Evolutionary conservation across 306 rosid genomes (phyloP).

Genomic region (Trifolium subterraneum): DNA sequence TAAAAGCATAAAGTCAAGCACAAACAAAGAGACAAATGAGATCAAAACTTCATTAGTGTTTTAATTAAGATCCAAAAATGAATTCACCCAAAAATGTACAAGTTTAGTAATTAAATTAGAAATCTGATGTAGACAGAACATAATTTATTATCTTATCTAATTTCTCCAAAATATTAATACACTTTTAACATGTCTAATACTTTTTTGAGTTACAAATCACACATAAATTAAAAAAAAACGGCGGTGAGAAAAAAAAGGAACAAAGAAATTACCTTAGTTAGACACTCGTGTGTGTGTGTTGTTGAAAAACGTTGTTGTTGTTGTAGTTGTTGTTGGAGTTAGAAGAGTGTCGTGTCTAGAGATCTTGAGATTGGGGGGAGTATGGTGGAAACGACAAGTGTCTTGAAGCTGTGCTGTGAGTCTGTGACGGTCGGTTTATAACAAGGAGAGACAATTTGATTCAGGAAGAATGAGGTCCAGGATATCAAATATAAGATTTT

Average conservation of each 20-base stretch:
- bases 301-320: background rate
- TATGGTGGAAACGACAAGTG: conserved; percentile 75
- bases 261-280: conserved; percentile 28
- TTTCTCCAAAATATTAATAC: background rate
- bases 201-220: conserved; percentile 8
- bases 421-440: conserved; percentile 23
- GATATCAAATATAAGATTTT: background rate
- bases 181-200: background rate
- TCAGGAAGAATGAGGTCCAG: background rate
- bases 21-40: conserved; percentile 31
- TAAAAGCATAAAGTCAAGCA: too few species aligned
- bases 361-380: conserved; percentile 35
- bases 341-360: conserved; percentile 49
- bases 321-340: conserved; percentile 12
- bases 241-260: conserved; percentile 12
- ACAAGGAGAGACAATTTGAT: conserved; percentile 33
- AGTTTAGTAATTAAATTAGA: background rate
- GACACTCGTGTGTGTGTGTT: conserved; percentile 4
- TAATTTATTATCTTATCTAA: background rate
- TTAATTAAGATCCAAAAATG: conserved; percentile 37
- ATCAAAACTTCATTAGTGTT: background rate
- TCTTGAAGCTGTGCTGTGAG: conserved; percentile 42
- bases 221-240: background rate
- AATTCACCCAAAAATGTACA: background rate
- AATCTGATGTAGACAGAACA: conserved; percentile 39